phyloP scores from a whole-genome alignment of 768 basidiomycete species.

The Phaeotremella skinneri region DNA sequence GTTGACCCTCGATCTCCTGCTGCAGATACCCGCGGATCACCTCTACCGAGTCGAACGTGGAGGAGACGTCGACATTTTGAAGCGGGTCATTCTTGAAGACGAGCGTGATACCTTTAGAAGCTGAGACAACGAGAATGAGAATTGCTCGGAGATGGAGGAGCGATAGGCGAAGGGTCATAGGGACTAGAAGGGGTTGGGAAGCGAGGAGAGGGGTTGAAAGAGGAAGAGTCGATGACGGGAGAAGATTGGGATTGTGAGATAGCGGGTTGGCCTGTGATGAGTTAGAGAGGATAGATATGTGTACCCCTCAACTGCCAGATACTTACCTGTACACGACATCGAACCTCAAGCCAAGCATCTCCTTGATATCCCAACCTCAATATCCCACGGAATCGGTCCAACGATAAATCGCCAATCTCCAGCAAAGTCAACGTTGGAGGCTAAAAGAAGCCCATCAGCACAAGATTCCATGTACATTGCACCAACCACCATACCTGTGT shows the following conservation, averaged over 20 bases:
- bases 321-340: slow-evolving; percentile 46
- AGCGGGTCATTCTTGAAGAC: slow-evolving; percentile 99
- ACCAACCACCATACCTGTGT: slow-evolving; percentile 63
- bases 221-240: slow-evolving; percentile 45
- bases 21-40: slow-evolving; percentile 98
- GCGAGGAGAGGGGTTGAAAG: slow-evolving; percentile 65
- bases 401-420: slow-evolving; percentile 93
- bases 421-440: slow-evolving; percentile 96
- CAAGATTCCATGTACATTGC: slow-evolving; percentile 27
- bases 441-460: slow-evolving; percentile 55
- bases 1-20: slow-evolving; percentile 91
- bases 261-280: slow-evolving; percentile 95
- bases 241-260: slow-evolving; percentile 50
- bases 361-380: slow-evolving; percentile 92
- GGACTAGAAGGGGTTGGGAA: slow-evolving; percentile 90
- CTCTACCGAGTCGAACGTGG: slow-evolving; percentile 95
- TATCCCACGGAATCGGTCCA: slow-evolving; percentile 93
- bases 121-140: slow-evolving; percentile 94
- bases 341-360: slow-evolving; percentile 63
- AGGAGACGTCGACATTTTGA: slow-evolving; percentile 95
- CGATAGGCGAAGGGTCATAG: slow-evolving; percentile 96
- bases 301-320: not conserved
- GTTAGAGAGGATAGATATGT: not conserved
- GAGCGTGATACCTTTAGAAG: slow-evolving; percentile 95
- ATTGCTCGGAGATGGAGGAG: slow-evolving; percentile 91